phyloP scores from a whole-genome alignment of 805 yeast species.

The Ogataea paraovalis region DNA sequence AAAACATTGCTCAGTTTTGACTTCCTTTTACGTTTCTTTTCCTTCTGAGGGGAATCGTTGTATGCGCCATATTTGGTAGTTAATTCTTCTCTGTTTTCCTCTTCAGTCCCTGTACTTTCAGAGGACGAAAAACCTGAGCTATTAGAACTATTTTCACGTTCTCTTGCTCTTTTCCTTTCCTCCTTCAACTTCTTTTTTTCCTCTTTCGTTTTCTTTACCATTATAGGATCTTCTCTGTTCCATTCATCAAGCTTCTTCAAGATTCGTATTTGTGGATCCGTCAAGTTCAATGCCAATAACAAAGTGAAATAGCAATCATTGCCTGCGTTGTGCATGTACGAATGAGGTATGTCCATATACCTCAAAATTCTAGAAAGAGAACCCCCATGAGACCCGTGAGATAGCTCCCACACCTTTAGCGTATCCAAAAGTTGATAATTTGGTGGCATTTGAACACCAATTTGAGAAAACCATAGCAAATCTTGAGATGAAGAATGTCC shows the following conservation, averaged over 20 bases:
- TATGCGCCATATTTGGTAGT: neutral
- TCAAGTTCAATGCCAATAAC: constrained; percentile 42
- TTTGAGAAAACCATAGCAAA: constrained; percentile 41
- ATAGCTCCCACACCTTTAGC: constrained; percentile 36
- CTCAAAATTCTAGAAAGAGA: constrained; percentile 45
- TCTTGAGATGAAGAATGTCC: constrained; percentile 62
- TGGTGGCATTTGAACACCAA: constrained; percentile 46
- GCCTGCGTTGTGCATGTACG: constrained; percentile 64
- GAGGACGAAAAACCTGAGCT: neutral
- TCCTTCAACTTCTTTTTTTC: constrained; percentile 1
- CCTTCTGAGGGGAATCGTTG: neutral
- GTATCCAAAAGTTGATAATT: constrained; percentile 43
- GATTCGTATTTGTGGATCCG: constrained; percentile 43
- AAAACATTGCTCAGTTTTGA: neutral
- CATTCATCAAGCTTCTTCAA: constrained; percentile 14
- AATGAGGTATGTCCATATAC: constrained; percentile 49
- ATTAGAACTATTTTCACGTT: neutral
- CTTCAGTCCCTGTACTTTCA: neutral
- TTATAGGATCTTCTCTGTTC: constrained; percentile 2
- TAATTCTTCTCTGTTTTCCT: neutral
- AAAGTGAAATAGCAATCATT: constrained; percentile 67
- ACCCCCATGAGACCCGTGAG: constrained; percentile 40
- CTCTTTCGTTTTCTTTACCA: neutral
- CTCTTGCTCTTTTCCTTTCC: neutral
- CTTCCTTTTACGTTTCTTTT: constrained; percentile 1